A percentile compares a stretch with the other conserved stretches of the same genome.
phyloP scores from a whole-genome alignment of 2,329 filamentous ascomycete species.

The Cordyceps pruinosa region DNA sequence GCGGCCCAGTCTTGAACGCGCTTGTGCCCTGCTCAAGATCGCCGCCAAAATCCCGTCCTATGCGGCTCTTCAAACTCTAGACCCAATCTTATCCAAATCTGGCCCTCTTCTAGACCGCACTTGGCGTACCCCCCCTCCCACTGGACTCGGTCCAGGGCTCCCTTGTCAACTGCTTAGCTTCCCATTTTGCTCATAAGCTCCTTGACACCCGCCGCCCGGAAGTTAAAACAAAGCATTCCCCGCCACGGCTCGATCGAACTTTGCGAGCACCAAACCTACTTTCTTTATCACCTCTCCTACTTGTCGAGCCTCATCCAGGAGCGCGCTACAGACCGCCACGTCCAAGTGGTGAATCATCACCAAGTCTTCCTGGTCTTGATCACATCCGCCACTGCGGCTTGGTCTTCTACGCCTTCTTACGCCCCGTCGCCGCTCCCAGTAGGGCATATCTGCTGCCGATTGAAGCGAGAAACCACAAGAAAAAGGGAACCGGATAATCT shows the following conservation, averaged over 20 bases:
- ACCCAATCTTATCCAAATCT: conserved; percentile 13
- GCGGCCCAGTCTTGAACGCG: background rate
- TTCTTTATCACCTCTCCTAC: background rate
- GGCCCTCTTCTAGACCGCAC: conserved; percentile 13
- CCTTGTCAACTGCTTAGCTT: conserved; percentile 5
- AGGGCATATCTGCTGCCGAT: background rate
- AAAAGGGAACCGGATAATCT: background rate
- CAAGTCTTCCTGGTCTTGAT: background rate
- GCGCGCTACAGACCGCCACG: background rate
- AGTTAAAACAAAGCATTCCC: conserved; percentile 12
- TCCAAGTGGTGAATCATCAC: conserved; percentile 2
- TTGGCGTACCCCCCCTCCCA: conserved; percentile 3
- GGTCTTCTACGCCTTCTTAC: background rate
- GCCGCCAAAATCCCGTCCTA: conserved; percentile 6
- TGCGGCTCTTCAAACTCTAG: conserved; percentile 14
- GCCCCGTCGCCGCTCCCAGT: background rate
- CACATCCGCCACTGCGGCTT: too few relatives aligned
- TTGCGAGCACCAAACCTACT: background rate
- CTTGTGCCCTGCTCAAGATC: conserved; percentile 9
- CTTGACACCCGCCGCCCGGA: conserved; percentile 9
- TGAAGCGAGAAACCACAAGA: background rate
- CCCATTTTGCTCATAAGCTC: conserved; percentile 11
- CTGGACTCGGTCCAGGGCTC: background rate
- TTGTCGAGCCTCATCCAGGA: background rate
- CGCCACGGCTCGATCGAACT: conserved; percentile 12